A percentile compares a stretch with the other conserved stretches of the same genome.
Evolutionary conservation across 805 yeast species (phyloP).

Genomic region (Starmerella khaoyaiensis): DNA sequence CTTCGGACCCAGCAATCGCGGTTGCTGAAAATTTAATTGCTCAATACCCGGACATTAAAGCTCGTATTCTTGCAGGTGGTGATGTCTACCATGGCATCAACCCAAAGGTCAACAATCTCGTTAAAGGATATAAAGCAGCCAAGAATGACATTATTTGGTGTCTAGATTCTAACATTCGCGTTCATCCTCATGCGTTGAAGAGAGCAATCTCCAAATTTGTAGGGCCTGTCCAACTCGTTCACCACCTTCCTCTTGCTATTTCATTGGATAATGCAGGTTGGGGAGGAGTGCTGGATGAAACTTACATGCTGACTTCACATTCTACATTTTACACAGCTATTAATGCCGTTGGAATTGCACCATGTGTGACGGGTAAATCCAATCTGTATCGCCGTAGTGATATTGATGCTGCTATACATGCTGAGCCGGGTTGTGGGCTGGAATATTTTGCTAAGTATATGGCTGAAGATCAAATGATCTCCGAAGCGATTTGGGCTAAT

Average conservation of each 20-base stretch:
- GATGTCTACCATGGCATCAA: slow-evolving; percentile 52
- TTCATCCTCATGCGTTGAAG: slow-evolving; percentile 45
- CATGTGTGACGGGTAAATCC: slow-evolving; percentile 86
- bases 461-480: slow-evolving; percentile 90
- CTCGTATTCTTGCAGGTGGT: slow-evolving; percentile 44
- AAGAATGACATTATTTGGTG: slow-evolving; percentile 70
- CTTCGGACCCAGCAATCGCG: slow-evolving; percentile 50
- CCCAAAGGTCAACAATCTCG: slow-evolving; percentile 76
- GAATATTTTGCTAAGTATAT: slow-evolving; percentile 64
- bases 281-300: slow-evolving; percentile 69
- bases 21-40: slow-evolving; percentile 39
- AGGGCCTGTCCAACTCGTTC: slow-evolving; percentile 48
- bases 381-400: slow-evolving; percentile 60
- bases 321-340: slow-evolving; percentile 72
- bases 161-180: slow-evolving; percentile 77
- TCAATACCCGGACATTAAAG: slow-evolving; percentile 44
- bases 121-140: slow-evolving; percentile 64
- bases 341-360: slow-evolving; percentile 61
- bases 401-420: slow-evolving; percentile 31
- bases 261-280: slow-evolving; percentile 23
- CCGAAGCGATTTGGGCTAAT: slow-evolving; percentile 66
- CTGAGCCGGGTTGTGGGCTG: slow-evolving; percentile 34
- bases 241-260: slow-evolving; percentile 51
- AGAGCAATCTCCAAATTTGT: slow-evolving; percentile 45
- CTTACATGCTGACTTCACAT: slow-evolving; percentile 74